Percentiles rank a stretch among this genome's conserved stretches.
Evolutionary conservation across 1,284 basidiomycete species (phyloP).

Genomic region (Boletellus deceptivus): DNA sequence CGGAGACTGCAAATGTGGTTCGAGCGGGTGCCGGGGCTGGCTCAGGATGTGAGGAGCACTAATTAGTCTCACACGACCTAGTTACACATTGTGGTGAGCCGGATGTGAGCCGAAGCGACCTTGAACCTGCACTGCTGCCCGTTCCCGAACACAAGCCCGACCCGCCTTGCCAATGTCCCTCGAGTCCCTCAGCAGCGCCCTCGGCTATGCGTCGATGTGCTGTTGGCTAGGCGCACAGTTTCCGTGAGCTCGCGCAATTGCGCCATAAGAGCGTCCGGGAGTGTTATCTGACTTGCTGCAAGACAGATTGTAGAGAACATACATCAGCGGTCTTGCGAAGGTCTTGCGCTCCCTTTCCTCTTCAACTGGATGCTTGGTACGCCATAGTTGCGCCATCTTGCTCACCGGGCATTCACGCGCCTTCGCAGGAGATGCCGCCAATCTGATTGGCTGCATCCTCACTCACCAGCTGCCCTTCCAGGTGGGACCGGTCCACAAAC

Average conservation of each 20-base stretch:
- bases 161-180: slow-evolving; percentile 14
- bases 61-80: no score
- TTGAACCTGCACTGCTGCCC: neutral
- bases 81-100: no score
- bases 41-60: slow-evolving; percentile 10
- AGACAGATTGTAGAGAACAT: slow-evolving; percentile 85
- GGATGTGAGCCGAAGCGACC: neutral
- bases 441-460: slow-evolving; percentile 85
- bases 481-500: slow-evolving; percentile 43
- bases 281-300: slow-evolving; percentile 13
- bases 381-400: slow-evolving; percentile 23
- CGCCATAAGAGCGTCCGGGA: slow-evolving; percentile 4
- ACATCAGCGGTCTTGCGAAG: slow-evolving; percentile 72
- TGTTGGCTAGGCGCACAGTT: slow-evolving; percentile 92
- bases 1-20: slow-evolving; percentile 19
- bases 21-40: slow-evolving; percentile 30
- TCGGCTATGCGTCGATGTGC: slow-evolving; percentile 78
- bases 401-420: slow-evolving; percentile 6
- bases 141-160: neutral
- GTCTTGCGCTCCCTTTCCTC: slow-evolving; percentile 86
- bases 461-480: slow-evolving; percentile 95
- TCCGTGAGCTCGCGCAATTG: slow-evolving; percentile 60
- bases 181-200: slow-evolving; percentile 43
- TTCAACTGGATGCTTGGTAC: slow-evolving; percentile 86
- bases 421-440: slow-evolving; percentile 78